A percentile compares a stretch with the other conserved stretches of the same genome.
Evolutionary conservation across 176 grass and related monocot genomes (phyloP).

Genomic region (Oryza meyeriana): DNA sequence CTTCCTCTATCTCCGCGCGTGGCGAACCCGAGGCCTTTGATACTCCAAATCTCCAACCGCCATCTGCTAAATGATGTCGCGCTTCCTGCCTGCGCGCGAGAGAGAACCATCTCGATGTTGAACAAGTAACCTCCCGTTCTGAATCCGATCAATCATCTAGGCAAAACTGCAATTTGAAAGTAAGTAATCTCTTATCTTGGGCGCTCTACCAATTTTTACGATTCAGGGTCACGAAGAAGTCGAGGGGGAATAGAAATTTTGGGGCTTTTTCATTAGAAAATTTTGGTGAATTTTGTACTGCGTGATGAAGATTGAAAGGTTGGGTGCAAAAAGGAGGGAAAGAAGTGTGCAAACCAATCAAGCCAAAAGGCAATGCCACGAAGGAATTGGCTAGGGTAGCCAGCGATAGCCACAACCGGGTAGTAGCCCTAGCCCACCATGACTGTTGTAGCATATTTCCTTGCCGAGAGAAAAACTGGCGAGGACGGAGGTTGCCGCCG

Average conservation of each 20-base stretch:
- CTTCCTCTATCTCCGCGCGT: too few relatives aligned
- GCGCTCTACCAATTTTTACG: background rate
- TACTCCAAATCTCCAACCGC: background rate
- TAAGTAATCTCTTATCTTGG: background rate
- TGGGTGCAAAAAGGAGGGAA: conserved; percentile 9
- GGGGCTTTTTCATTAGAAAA: background rate
- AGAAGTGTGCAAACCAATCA: conserved; percentile 34
- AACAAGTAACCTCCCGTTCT: background rate
- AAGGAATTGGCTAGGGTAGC: conserved; percentile 50
- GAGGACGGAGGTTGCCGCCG: too few relatives aligned
- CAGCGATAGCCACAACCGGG: background rate
- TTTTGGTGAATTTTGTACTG: background rate
- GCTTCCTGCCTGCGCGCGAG: background rate
- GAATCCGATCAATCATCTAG: background rate
- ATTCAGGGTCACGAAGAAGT: background rate
- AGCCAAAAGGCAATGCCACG: conserved; percentile 25
- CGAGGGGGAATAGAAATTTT: background rate
- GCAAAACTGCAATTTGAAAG: background rate
- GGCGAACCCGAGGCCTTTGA: too few relatives aligned
- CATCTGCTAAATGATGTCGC: background rate
- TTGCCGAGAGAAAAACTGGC: background rate
- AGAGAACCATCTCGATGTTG: background rate
- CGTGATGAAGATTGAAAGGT: conserved; percentile 35
- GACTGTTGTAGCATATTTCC: conserved; percentile 31
- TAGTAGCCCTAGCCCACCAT: conserved; percentile 1